These are phyloP conservation scores for Casaregolazyma suthepensis DNA, from an alignment of 1,139 yeast genomes.

Conservation along the genomic window DNA sequence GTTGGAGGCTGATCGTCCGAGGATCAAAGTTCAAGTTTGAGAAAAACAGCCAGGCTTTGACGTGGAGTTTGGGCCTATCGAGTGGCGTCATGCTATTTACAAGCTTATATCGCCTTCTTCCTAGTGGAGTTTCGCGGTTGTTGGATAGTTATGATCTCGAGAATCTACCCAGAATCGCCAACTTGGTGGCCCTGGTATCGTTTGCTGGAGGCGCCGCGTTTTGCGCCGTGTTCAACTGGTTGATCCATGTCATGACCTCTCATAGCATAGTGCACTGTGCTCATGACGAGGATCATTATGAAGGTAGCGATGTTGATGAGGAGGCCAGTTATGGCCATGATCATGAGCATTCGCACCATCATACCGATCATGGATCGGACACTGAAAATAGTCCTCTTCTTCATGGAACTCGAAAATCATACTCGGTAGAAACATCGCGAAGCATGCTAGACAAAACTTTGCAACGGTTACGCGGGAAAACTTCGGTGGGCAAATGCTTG, in stretches of 20 bases:
- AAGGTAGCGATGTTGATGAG: conserved; percentile 14
- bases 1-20: conserved; percentile 37
- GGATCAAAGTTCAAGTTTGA: conserved; percentile 42
- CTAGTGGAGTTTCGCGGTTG: conserved; percentile 44
- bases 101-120: conserved; percentile 65
- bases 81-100: conserved; percentile 67
- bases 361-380: conserved; percentile 15
- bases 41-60: conserved; percentile 55
- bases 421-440: background rate
- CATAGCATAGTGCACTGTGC: conserved; percentile 84
- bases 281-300: conserved; percentile 40
- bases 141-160: conserved; percentile 27
- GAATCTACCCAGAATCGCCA: conserved; percentile 25
- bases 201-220: conserved; percentile 54
- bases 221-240: conserved; percentile 50
- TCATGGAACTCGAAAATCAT: background rate
- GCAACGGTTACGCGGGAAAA: conserved; percentile 26
- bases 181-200: conserved; percentile 43
- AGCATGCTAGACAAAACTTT: conserved; percentile 27
- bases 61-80: conserved; percentile 62
- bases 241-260: conserved; percentile 69
- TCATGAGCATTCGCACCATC: conserved; percentile 34
- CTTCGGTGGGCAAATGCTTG: conserved; percentile 45
- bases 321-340: conserved; percentile 49
- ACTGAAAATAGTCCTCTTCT: background rate